Evolutionary conservation across 345 rosid genomes (phyloP).

Genomic region (Brassica rapa): DNA sequence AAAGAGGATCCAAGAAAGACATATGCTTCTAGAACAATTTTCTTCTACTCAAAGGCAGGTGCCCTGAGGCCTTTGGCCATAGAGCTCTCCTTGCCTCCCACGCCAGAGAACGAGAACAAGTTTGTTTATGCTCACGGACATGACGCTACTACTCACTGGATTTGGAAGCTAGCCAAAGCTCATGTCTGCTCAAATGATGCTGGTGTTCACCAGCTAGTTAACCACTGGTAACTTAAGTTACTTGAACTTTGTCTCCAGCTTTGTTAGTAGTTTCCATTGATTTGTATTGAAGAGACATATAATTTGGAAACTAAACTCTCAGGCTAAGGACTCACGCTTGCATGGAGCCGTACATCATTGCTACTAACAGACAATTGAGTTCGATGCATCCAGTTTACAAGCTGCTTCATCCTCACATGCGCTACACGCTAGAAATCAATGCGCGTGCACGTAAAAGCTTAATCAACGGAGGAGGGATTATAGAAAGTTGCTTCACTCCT

Average conservation of each 20-base stretch:
- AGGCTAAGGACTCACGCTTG: conserved; percentile 95
- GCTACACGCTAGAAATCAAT: conserved; percentile 87
- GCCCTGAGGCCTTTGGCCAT: conserved; percentile 70
- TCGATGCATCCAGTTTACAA: conserved; percentile 84
- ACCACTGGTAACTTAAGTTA: conserved; percentile 69
- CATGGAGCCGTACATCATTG: conserved; percentile 91
- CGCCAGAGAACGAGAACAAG: conserved; percentile 54
- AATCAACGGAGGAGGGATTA: conserved; percentile 91
- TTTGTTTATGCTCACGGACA: conserved; percentile 70
- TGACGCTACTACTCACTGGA: conserved; percentile 85
- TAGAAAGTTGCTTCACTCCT: conserved; percentile 82
- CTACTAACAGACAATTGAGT: conserved; percentile 86
- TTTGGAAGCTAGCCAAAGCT: conserved; percentile 95
- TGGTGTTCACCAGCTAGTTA: conserved; percentile 91
- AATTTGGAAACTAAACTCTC: conserved; percentile 9
- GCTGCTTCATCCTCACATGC: conserved; percentile 89
- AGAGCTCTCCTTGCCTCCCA: conserved; percentile 84
- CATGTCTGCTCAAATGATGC: conserved; percentile 89
- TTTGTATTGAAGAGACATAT: neutral
- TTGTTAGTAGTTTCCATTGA: neutral
- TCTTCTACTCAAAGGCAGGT: conserved; percentile 52
- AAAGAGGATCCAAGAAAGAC: conserved; percentile 61
- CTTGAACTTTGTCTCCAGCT: neutral
- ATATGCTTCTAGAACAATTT: conserved; percentile 78
- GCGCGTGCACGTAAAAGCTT: conserved; percentile 89